Base-by-base conservation (phyloP, 257 asterid species). In the Echium plantagineum region DNA sequence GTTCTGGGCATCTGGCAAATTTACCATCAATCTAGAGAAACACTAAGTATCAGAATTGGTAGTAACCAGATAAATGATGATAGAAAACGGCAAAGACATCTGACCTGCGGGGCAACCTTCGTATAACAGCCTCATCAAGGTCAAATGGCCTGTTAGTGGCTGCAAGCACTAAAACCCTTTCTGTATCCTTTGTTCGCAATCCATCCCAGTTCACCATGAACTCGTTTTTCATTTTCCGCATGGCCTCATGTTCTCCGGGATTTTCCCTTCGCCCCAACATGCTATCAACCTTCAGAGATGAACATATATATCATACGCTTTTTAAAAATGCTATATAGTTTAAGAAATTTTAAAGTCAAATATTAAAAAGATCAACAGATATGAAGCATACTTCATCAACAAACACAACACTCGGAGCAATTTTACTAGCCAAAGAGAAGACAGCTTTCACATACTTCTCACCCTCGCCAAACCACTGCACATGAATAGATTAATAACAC, bases 391-490 rank as follows among this genome's bases (percentile, higher is more conserved):
- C 97, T 77, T 89, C 97, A 62, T 89, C 97, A 16, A 89, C 95
- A 73, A 89, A 89, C 63, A 89, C 78, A 60, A 89, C 95, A 58
- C 95, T 86, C 18, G 97, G 97, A 59, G 97, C 81, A 70, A 89
- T 86, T 78, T 89, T 89, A 83, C 94, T 86, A 56, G 97, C 97
- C 70, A 89, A 75, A 1, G 93, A 78, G 75, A 89, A 89, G 66
- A 89, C 97, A 31, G 95, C 93, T 73, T 89, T 86, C 60, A 86
- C 94, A 69, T 84, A 89, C 74, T 89, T 89, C 84, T 86, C 97
- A n/a, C 88, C 94, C 85, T 89, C 97, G 9, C 97, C 97, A 66
- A 89, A 84, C 95, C 93, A 82, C 97, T 89, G 84, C 58, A 72
- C 7, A 51, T 58, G 28, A 68, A 58, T 57, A 61, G 52, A 69